phyloP scores from a whole-genome alignment of 345 rosid genomes.

The Erodium maritimum region DNA sequence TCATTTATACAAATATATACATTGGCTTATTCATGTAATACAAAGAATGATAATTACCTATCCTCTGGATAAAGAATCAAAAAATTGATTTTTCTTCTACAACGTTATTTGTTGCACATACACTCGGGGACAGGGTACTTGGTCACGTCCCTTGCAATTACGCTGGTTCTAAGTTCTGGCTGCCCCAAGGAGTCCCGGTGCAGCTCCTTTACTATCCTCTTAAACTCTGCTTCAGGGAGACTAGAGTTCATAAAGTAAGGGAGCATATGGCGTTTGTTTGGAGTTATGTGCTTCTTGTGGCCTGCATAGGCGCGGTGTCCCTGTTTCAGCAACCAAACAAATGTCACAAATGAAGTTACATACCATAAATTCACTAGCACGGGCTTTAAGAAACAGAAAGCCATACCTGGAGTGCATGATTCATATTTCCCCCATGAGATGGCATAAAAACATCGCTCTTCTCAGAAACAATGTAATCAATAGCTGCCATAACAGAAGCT shows the following conservation, averaged over 20 bases:
- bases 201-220: conserved; percentile 47
- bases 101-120: conserved; percentile 53
- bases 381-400: background rate
- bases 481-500: conserved; percentile 85
- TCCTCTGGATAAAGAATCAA: conserved; percentile 4
- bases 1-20: background rate
- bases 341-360: background rate
- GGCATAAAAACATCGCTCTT: conserved; percentile 93
- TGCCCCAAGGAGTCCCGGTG: conserved; percentile 76
- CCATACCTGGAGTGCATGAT: conserved; percentile 75
- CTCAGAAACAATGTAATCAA: conserved; percentile 69
- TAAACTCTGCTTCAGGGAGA: conserved; percentile 59
- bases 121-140: conserved; percentile 86
- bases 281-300: conserved; percentile 79
- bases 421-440: conserved; percentile 99
- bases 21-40: background rate
- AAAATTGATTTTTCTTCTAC: background rate
- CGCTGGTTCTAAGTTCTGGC: conserved; percentile 63
- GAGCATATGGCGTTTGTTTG: conserved; percentile 91
- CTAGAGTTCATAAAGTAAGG: conserved; percentile 63
- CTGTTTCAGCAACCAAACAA: conserved; percentile 25
- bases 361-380: background rate
- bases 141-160: conserved; percentile 72
- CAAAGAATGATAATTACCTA: conserved; percentile 2
- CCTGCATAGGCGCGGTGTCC: conserved; percentile 80